These are phyloP conservation scores for Mycena galericulata DNA, from an alignment of 768 basidiomycete species.

Conservation along the genomic window DNA sequence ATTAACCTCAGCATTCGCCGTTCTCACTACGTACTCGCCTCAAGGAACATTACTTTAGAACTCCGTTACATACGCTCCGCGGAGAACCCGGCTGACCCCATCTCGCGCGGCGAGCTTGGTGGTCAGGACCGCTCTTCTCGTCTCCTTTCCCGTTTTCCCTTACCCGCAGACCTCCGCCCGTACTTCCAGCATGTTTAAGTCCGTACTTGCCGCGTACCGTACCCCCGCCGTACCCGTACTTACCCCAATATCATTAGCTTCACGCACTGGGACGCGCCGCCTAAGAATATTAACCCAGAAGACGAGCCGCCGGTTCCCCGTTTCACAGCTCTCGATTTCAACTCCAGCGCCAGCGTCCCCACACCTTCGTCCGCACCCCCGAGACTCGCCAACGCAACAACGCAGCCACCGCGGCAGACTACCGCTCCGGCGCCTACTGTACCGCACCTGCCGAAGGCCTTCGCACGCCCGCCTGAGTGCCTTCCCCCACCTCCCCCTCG, in stretches of 20 bases:
- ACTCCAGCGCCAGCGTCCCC: too few species aligned
- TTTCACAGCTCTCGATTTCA: too few species aligned
- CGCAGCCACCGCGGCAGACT: too few species aligned
- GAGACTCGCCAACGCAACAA: background rate
- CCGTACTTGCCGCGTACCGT: conserved; percentile 30
- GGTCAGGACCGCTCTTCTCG: background rate
- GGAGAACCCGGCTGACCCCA: background rate
- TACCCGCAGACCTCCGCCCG: background rate
- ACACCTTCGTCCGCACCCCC: too few species aligned
- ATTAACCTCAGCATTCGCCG: conserved; percentile 30
- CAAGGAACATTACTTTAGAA: background rate
- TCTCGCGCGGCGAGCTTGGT: too few species aligned
- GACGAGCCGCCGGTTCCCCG: too few species aligned
- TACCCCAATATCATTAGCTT: background rate
- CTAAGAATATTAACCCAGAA: too few species aligned
- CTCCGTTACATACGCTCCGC: conserved; percentile 31
- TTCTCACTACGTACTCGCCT: background rate
- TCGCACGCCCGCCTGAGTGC: background rate
- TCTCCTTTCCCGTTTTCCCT: background rate
- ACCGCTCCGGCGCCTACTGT: too few species aligned
- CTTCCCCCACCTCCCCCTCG: background rate
- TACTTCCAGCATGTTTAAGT: conserved; percentile 14
- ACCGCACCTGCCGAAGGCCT: background rate
- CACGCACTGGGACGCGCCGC: background rate
- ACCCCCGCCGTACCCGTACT: background rate